These are phyloP conservation scores for Leccinum griseonigrum DNA, from an alignment of 1,284 basidiomycete species.

Conservation along the genomic window DNA sequence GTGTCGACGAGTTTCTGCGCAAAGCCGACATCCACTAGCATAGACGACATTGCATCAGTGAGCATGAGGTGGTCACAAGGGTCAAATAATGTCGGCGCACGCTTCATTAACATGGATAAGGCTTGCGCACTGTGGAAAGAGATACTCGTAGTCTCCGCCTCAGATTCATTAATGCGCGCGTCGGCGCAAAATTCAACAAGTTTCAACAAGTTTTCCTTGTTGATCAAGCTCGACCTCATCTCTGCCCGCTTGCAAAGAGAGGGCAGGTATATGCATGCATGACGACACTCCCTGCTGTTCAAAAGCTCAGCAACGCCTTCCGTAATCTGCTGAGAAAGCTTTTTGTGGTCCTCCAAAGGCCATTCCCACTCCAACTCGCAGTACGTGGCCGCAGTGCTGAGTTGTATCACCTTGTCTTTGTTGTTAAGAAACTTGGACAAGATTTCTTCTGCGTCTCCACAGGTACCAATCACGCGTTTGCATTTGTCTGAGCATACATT, in stretches of 20 bases:
- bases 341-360: slow-evolving; percentile 5
- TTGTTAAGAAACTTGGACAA: slow-evolving; percentile 16
- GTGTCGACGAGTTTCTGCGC: slow-evolving; percentile 15
- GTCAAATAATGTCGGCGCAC: slow-evolving; percentile 7
- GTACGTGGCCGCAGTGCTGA: slow-evolving; percentile 26
- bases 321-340: slow-evolving; percentile 9
- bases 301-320: slow-evolving; percentile 19
- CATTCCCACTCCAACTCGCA: slow-evolving; percentile 27
- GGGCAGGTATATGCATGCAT: slow-evolving; percentile 29
- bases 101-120: slow-evolving; percentile 23
- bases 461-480: slow-evolving; percentile 9
- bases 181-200: slow-evolving; percentile 21
- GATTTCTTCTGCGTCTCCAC: slow-evolving; percentile 2
- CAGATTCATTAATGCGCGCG: slow-evolving; percentile 3
- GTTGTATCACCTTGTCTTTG: slow-evolving; percentile 16
- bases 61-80: neutral
- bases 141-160: slow-evolving; percentile 20
- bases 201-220: slow-evolving; percentile 17
- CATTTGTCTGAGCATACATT: slow-evolving; percentile 11
- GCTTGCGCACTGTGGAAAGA: slow-evolving; percentile 31
- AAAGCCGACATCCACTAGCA: slow-evolving; percentile 18
- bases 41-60: neutral
- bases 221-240: slow-evolving; percentile 17
- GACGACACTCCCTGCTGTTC: slow-evolving; percentile 6
- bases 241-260: slow-evolving; percentile 27